Conservation (phyloP, 768 basidiomycete species). For the Leccinum uliginosum region DNA sequence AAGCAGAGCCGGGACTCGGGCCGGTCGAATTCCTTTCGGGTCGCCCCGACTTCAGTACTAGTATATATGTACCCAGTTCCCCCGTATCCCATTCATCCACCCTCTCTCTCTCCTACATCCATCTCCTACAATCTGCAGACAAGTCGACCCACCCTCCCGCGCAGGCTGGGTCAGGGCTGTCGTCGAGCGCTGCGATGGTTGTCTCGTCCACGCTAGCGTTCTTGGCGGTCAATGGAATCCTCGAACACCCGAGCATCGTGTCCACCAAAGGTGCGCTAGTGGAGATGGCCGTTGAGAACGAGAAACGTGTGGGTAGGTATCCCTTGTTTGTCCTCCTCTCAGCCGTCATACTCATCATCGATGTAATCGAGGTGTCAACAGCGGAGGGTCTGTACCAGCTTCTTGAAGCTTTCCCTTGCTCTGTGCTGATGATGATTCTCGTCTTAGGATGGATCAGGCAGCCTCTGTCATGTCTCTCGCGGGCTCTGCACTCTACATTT, state of each 20-base stretch:
- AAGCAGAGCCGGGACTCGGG: no score
- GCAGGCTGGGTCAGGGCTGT: slow-evolving; percentile 83
- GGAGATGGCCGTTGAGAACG: slow-evolving; percentile 77
- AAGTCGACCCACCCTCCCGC: no score
- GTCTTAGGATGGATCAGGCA: slow-evolving; percentile 80
- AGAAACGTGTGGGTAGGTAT: slow-evolving; percentile 66
- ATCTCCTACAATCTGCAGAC: no score
- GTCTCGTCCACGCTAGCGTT: slow-evolving; percentile 83
- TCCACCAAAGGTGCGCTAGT: slow-evolving; percentile 67
- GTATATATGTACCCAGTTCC: no score
- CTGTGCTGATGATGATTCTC: slow-evolving; percentile 1
- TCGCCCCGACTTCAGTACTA: no score
- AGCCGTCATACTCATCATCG: neutral
- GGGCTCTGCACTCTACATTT: slow-evolving; percentile 69
- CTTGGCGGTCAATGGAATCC: slow-evolving; percentile 70
- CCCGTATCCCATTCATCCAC: no score
- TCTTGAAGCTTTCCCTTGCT: neutral
- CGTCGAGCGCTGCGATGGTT: slow-evolving; percentile 87
- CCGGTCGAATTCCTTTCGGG: no score
- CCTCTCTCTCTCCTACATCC: no score
- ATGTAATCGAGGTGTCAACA: slow-evolving; percentile 54
- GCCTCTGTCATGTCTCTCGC: slow-evolving; percentile 77
- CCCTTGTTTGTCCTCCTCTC: neutral
- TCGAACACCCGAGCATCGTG: slow-evolving; percentile 19
- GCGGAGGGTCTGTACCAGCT: slow-evolving; percentile 55